A percentile compares a stretch with the other conserved stretches of the same genome.
Conservation (phyloP, 108 stramenopile genomes). For the Nannochloropsis salina region DNA sequence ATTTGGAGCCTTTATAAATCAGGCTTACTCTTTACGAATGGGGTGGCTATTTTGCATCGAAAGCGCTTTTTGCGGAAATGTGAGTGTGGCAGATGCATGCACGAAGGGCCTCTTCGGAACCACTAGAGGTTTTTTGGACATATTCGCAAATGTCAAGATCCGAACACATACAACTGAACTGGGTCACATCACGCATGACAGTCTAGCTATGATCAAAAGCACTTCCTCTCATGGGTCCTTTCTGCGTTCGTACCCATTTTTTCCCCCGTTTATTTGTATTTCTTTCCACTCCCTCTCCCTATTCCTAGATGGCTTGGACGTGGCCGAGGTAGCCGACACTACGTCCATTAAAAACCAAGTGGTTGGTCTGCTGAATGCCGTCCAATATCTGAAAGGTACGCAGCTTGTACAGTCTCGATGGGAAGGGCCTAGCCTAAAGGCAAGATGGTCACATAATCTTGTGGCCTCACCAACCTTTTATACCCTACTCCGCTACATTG, state of each 20-base stretch:
- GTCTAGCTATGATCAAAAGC: too few relatives aligned
- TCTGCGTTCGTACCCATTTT: not conserved
- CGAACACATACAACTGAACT: too few relatives aligned
- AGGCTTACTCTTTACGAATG: not conserved
- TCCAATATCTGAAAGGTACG: constrained; percentile 20
- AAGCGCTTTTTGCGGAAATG: constrained; percentile 14
- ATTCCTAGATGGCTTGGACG: not conserved
- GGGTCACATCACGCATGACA: too few relatives aligned
- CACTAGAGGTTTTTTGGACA: too few relatives aligned
- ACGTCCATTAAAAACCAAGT: not conserved
- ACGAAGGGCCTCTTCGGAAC: too few relatives aligned
- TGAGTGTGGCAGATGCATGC: not conserved
- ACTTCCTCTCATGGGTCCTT: not conserved
- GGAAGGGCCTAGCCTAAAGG: not conserved
- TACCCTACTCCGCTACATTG: not conserved
- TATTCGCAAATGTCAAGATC: too few relatives aligned
- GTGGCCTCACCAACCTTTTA: not conserved
- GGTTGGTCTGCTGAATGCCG: not conserved
- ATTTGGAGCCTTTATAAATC: constrained; percentile 18
- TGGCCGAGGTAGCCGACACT: not conserved
- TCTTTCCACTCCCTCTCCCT: not conserved
- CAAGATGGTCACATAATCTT: not conserved
- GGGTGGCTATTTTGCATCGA: not conserved
- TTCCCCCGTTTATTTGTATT: not conserved
- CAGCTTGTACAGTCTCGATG: not conserved